Evolutionary conservation across 805 yeast species (phyloP).

Genomic region (Debaryomyces prosopidis): DNA sequence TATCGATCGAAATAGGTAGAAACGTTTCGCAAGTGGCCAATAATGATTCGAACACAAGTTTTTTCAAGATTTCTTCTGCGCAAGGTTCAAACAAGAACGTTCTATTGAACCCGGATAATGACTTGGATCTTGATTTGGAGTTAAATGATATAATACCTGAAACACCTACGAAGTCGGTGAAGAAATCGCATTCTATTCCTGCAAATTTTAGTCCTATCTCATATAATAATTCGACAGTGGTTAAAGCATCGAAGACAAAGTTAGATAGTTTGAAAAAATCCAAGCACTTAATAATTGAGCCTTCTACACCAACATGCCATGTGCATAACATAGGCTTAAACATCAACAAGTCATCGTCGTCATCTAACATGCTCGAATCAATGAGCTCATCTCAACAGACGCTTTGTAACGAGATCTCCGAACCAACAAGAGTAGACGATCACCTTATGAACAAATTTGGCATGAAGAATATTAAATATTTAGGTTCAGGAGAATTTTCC

Average conservation of each 20-base stretch:
- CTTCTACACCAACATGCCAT: constrained; percentile 17
- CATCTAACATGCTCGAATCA: constrained; percentile 13
- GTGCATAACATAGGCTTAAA: neutral
- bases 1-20: constrained; percentile 43
- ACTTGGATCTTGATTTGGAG: constrained; percentile 13
- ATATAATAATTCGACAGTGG: constrained; percentile 3
- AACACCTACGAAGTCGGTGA: constrained; percentile 39
- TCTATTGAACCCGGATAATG: constrained; percentile 7
- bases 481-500: constrained; percentile 90
- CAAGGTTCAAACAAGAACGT: constrained; percentile 12
- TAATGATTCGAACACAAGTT: constrained; percentile 34
- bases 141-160: constrained; percentile 28
- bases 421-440: constrained; percentile 32
- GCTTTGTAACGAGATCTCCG: neutral
- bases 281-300: constrained; percentile 10
- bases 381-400: constrained; percentile 22
- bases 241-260: constrained; percentile 2
- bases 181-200: constrained; percentile 28
- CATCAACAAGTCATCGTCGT: neutral
- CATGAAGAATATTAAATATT: constrained; percentile 54
- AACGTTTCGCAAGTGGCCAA: constrained; percentile 22
- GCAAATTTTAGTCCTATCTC: constrained; percentile 26
- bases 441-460: constrained; percentile 53
- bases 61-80: constrained; percentile 29
- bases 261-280: constrained; percentile 1